Base-by-base conservation (phyloP, 2,329 filamentous ascomycete genomes). In the Neofusicoccum kwambonambiense region DNA sequence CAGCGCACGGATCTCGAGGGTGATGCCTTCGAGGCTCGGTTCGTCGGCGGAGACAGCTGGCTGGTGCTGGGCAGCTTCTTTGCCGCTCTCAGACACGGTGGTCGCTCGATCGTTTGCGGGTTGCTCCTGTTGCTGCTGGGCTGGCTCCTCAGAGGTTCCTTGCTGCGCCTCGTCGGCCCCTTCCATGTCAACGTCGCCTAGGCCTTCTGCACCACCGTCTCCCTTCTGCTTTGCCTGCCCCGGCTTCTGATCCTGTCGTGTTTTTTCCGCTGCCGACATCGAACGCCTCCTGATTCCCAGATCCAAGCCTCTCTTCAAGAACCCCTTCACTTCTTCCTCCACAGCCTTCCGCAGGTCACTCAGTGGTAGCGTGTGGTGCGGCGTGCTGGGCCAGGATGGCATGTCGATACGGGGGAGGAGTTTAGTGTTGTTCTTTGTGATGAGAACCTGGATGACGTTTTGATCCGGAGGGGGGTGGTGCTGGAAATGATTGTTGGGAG, bases 1-100 rank as follows among this genome's bases (percentile, higher is more conserved):
- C n/a, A 75, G 52, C 2, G 71, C 72, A 41, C 71, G 71, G 51
- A 77, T 66, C 1, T 64, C 65, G 51, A 69, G 67, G 13, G 60
- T 63, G 2, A 71, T 72, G 27, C 50, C 35, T 6, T 41, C 27
- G 49, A 47, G 37, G 17, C 34, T 41, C 15, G 34, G 37, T 35
- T 58, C 22, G 3, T 57, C 39, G 56, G 34, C 37, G 35, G 31
- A 4, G 31, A 19, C 9, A 15, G 37, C 13, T 31, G 47, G 44
- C 31, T 37, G 47, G 9, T 15, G 57, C n/a, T 57, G 42, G 34
- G 31, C 22, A 22, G 3, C 22, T 34, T 52, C 27, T 34, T 17
- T n/a, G 7, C 27, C 27, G 27, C 27, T 31, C 27, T 31, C 27
- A 7, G 27, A 31, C 4, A 31, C 27, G 27, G 27, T 31, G 27